phyloP scores from a whole-genome alignment of 2,329 filamentous ascomycete species.

The Fonsecaea multimorphosa region DNA sequence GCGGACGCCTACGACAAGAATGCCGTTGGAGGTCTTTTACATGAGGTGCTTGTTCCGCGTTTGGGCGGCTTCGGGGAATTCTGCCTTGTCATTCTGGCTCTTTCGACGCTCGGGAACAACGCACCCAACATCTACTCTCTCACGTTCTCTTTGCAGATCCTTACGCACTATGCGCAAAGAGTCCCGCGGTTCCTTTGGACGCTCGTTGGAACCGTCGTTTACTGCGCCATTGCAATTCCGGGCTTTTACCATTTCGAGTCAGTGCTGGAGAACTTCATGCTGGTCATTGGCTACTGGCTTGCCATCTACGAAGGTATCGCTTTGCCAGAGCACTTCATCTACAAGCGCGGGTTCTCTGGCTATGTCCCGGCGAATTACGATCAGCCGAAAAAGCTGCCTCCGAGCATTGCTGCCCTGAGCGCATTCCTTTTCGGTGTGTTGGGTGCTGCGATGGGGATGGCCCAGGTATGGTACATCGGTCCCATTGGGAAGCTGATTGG shows the following conservation, averaged over 20 bases:
- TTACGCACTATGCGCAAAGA: slow-evolving; percentile 60
- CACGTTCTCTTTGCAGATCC: slow-evolving; percentile 69
- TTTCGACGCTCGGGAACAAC: slow-evolving; percentile 73
- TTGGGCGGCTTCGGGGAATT: slow-evolving; percentile 74
- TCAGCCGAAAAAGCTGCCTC: slow-evolving; percentile 63
- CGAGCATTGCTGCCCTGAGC: slow-evolving; percentile 66
- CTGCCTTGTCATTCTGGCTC: slow-evolving; percentile 69
- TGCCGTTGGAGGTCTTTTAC: slow-evolving; percentile 70
- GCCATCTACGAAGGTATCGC: slow-evolving; percentile 73
- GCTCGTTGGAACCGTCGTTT: slow-evolving; percentile 60
- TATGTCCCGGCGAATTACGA: slow-evolving; percentile 68
- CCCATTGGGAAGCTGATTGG: slow-evolving; percentile 69
- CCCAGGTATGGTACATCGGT: slow-evolving; percentile 71
- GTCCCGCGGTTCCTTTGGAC: slow-evolving; percentile 54
- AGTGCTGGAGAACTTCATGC: slow-evolving; percentile 74
- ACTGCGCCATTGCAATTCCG: slow-evolving; percentile 72
- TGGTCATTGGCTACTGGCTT: slow-evolving; percentile 64
- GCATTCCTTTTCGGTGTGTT: slow-evolving; percentile 69
- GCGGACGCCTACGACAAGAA: slow-evolving; percentile 60
- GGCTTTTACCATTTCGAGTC: slow-evolving; percentile 70
- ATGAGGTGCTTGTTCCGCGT: slow-evolving; percentile 66
- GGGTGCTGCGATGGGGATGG: slow-evolving; percentile 73
- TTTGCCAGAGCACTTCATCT: slow-evolving; percentile 71
- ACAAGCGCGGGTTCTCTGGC: slow-evolving; percentile 65
- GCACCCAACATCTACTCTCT: slow-evolving; percentile 76